A percentile compares a stretch with the other conserved stretches of the same genome.
These are phyloP conservation scores for Salix purpurea DNA, from an alignment of 345 rosid species.

Conservation along the genomic window DNA sequence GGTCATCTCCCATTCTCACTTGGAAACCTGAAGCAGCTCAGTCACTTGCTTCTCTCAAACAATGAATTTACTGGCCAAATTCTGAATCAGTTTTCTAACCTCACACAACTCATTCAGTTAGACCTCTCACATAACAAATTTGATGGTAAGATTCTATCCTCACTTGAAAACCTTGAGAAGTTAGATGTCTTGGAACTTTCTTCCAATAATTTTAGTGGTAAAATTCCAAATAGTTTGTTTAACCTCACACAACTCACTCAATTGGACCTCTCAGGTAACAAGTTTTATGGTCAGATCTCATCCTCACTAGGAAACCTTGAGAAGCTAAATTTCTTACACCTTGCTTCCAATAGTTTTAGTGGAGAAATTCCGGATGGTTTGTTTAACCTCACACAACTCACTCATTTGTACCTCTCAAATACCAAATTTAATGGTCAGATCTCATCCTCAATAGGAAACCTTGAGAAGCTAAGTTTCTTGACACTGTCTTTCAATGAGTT, in stretches of 20 bases:
- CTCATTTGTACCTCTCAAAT: no score
- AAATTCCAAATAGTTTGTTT: not conserved
- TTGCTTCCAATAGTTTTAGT: no score
- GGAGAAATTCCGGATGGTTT: no score
- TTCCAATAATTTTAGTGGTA: not conserved
- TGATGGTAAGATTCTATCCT: not conserved
- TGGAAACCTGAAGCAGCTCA: not conserved
- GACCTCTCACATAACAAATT: not conserved
- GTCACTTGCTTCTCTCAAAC: not conserved
- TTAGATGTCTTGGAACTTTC: not conserved
- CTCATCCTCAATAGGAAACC: no score
- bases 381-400: no score
- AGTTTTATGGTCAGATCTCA: no score
- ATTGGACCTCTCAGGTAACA: no score
- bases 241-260: not conserved
- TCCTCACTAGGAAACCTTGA: no score
- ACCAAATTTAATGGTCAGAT: no score
- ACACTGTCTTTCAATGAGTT: no score
- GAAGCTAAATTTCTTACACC: accelerated
- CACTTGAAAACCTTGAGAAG: not conserved
- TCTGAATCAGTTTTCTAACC: conserved; percentile 1
- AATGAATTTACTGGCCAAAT: not conserved
- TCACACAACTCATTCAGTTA: not conserved
- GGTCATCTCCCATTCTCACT: not conserved
- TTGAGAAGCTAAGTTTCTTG: no score